These are phyloP conservation scores for Cyclotella kingstonii DNA, from an alignment of 108 stramenopile species.

Conservation along the genomic window DNA sequence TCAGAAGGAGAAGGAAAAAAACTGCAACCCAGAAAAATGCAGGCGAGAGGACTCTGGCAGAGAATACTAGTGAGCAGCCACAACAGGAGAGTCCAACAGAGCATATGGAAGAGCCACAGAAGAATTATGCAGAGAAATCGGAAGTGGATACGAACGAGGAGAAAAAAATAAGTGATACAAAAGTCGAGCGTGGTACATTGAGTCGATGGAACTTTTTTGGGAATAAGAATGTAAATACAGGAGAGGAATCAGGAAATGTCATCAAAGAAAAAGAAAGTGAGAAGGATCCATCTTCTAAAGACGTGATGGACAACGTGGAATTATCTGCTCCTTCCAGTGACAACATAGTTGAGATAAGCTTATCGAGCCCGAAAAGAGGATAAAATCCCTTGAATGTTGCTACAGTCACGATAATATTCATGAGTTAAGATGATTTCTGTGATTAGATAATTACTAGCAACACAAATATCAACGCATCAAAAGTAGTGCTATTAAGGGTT, in stretches of 20 bases:
- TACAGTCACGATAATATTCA: background rate
- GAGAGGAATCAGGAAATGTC: background rate
- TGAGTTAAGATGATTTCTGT: background rate
- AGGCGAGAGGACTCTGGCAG: background rate
- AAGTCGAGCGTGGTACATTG: background rate
- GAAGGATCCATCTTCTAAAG: background rate
- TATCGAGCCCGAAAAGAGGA: background rate
- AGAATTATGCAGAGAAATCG: no score
- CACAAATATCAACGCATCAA: no score
- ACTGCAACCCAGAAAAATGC: background rate
- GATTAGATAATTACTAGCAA: background rate
- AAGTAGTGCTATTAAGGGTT: no score
- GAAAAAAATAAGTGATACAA: background rate
- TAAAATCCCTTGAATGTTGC: background rate
- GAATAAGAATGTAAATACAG: slow-evolving; percentile 1
- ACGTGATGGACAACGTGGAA: slow-evolving; percentile 9
- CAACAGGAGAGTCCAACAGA: slow-evolving; percentile 8
- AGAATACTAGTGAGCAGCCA: background rate
- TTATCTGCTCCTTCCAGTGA: slow-evolving; percentile 7
- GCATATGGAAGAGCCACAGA: no score
- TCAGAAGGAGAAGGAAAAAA: slow-evolving; percentile 13
- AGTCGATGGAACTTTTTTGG: background rate
- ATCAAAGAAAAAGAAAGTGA: background rate
- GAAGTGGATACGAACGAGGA: background rate
- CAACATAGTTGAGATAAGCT: slow-evolving; percentile 19